phyloP scores from a whole-genome alignment of 768 basidiomycete genomes.

The Mycena latifolia region DNA sequence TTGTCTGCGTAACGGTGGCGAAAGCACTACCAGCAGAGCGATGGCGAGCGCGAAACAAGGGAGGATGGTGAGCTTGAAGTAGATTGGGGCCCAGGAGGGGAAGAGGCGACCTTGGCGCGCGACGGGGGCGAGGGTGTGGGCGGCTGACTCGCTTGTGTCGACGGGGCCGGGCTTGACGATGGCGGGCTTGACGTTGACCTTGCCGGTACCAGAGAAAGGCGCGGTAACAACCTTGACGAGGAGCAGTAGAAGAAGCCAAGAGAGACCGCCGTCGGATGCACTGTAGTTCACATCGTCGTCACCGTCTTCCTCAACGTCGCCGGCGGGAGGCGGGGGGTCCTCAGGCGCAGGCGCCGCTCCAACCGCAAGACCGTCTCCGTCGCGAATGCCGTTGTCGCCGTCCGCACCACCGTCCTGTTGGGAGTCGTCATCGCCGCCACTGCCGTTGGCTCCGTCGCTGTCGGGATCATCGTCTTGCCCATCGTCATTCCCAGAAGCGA shows the following conservation, averaged over 20 bases:
- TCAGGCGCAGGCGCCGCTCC: constrained; percentile 10
- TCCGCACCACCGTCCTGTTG: background rate
- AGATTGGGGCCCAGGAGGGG: no score
- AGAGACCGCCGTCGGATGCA: background rate
- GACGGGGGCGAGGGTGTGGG: no score
- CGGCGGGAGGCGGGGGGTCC: constrained; percentile 15
- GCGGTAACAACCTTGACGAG: background rate
- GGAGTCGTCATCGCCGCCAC: constrained; percentile 8
- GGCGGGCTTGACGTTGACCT: background rate
- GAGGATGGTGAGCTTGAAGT: background rate
- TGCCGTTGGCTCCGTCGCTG: no score
- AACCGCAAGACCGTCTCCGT: background rate
- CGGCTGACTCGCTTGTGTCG: no score
- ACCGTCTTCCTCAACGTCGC: constrained; percentile 1
- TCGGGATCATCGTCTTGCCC: background rate
- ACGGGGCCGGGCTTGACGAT: no score
- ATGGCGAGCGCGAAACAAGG: background rate
- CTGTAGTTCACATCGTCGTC: background rate
- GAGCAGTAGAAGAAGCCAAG: background rate
- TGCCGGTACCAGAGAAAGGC: background rate
- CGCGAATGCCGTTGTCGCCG: background rate
- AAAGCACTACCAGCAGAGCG: background rate
- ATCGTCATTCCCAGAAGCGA: background rate
- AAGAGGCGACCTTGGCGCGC: no score
- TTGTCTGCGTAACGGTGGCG: background rate